Conservation (phyloP, 176 grass and related monocot species). For the Hordeum marinum region DNA sequence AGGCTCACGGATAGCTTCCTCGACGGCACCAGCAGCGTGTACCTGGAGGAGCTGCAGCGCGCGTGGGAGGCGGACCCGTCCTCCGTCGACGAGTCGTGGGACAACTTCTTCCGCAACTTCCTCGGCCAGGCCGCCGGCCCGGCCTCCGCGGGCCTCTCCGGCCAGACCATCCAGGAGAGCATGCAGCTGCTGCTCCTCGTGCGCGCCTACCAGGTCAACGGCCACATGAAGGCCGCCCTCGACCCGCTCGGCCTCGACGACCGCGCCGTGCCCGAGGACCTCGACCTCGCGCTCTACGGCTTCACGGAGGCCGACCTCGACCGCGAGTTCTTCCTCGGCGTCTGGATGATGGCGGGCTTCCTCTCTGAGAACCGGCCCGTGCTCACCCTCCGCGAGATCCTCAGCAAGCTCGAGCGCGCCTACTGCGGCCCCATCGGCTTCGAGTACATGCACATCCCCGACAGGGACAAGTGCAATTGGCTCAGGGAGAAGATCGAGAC, state of each 20-base stretch:
- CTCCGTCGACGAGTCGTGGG: conserved; percentile 77
- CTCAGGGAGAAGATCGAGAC: conserved; percentile 85
- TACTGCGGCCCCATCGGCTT: conserved; percentile 85
- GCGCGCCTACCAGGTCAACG: conserved; percentile 86
- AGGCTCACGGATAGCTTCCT: conserved; percentile 73
- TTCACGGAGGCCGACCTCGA: conserved; percentile 84
- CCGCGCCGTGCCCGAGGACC: conserved; percentile 52
- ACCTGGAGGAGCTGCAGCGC: conserved; percentile 84
- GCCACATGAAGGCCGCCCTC: conserved; percentile 81
- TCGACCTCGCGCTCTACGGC: conserved; percentile 55
- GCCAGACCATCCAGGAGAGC: conserved; percentile 88
- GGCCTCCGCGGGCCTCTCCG: conserved; percentile 40
- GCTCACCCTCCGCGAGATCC: conserved; percentile 76
- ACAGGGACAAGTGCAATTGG: conserved; percentile 96
- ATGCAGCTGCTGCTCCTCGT: conserved; percentile 77
- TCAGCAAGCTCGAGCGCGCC: conserved; percentile 80
- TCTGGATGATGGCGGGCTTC: conserved; percentile 85
- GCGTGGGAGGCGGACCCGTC: conserved; percentile 64
- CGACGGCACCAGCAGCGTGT: conserved; percentile 75
- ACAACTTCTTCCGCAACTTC: conserved; percentile 91
- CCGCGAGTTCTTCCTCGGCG: conserved; percentile 89
- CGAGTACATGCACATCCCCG: conserved; percentile 94
- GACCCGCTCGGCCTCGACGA: conserved; percentile 72
- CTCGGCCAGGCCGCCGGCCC: conserved; percentile 35
- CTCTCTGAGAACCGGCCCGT: conserved; percentile 86